Percentiles rank a stretch among this genome's conserved stretches.
Evolutionary conservation across 2,329 filamentous ascomycete genomes (phyloP).

Genomic region (Aspergillus uvarum): DNA sequence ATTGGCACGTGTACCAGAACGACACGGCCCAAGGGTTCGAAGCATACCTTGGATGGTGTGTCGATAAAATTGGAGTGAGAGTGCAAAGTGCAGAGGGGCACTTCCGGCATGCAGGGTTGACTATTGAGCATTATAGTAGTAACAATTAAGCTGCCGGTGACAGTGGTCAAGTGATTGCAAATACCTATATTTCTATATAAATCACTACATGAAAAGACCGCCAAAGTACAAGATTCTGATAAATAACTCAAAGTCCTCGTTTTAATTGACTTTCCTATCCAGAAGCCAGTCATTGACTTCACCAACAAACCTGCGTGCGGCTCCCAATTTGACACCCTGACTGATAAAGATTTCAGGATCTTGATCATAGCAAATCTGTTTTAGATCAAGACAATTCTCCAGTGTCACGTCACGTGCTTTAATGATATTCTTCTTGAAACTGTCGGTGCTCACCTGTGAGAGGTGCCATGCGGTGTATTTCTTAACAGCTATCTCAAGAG

Average conservation of each 20-base stretch:
- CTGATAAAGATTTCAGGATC: slow-evolving; percentile 18
- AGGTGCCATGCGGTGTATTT: slow-evolving; percentile 20
- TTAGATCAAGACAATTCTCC: slow-evolving; percentile 18
- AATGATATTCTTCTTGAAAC: slow-evolving; percentile 15
- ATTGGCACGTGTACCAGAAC: background rate
- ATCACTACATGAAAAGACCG: background rate
- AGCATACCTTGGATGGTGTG: slow-evolving; percentile 6
- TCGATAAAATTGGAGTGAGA: slow-evolving; percentile 6
- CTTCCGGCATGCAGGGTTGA: slow-evolving; percentile 9
- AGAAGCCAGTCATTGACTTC: slow-evolving; percentile 9
- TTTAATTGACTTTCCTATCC: background rate
- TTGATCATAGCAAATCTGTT: slow-evolving; percentile 14
- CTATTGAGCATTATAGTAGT: background rate
- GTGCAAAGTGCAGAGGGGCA: slow-evolving; percentile 8
- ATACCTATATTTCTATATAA: too few relatives aligned
- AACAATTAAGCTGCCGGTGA: too few relatives aligned
- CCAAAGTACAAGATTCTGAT: background rate
- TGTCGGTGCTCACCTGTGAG: slow-evolving; percentile 13
- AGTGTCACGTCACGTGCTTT: slow-evolving; percentile 18
- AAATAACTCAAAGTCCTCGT: background rate
- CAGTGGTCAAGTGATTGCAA: too few relatives aligned
- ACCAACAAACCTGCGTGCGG: slow-evolving; percentile 13
- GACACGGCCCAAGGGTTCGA: slow-evolving; percentile 8
- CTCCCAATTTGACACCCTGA: slow-evolving; percentile 17
- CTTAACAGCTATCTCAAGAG: slow-evolving; percentile 16